These are phyloP conservation scores for Penicillium hesseltinei DNA, from an alignment of 2,329 filamentous ascomycete species.

Conservation along the genomic window DNA sequence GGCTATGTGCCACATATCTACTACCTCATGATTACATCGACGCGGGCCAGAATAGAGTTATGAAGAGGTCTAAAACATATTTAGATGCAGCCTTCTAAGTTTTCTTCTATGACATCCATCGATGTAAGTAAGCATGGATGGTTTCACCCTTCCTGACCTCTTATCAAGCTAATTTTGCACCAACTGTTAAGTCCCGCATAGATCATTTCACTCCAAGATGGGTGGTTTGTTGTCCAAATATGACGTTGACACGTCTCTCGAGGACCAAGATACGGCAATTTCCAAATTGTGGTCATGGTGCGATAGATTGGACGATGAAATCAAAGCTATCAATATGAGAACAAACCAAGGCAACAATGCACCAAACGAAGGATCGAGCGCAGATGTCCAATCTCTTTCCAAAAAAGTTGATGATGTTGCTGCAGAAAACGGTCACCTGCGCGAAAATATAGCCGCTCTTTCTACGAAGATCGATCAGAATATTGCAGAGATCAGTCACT, in stretches of 20 bases:
- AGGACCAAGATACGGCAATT: neutral
- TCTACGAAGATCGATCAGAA: neutral
- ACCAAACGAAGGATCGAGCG: neutral
- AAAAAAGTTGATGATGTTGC: neutral
- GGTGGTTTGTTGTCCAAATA: neutral
- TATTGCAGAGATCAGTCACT: neutral
- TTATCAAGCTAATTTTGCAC: neutral
- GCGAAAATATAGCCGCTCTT: neutral
- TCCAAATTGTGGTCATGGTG: neutral
- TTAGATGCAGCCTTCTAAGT: neutral
- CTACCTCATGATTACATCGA: neutral
- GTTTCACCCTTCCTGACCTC: neutral
- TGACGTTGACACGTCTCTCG: rapidly evolving
- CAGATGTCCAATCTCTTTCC: too few relatives aligned
- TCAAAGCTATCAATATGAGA: neutral
- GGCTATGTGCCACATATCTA: too few relatives aligned
- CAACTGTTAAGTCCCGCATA: neutral
- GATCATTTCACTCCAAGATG: neutral
- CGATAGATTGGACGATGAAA: neutral
- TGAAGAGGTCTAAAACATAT: too few relatives aligned
- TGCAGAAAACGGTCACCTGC: neutral
- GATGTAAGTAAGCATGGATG: too few relatives aligned
- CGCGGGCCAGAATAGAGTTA: neutral
- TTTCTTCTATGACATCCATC: neutral
- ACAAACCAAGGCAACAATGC: too few relatives aligned